Evolutionary conservation across 805 yeast genomes (phyloP).

Genomic region (Cyberlindnera misumaiensis): DNA sequence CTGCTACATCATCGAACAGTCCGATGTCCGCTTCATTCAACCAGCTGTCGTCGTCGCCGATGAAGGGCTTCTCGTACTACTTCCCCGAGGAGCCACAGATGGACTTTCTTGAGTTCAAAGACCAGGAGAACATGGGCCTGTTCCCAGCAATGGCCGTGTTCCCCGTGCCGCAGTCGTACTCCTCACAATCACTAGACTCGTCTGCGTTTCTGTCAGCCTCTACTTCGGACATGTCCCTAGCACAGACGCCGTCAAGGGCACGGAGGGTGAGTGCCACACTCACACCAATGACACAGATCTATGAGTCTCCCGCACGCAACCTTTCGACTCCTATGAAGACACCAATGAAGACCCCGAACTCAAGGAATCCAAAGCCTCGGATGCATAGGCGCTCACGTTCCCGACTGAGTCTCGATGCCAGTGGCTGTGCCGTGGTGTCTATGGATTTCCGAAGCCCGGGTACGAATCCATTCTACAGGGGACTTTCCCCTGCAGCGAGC

Average conservation of each 20-base stretch:
- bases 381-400: slow-evolving; percentile 36
- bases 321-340: not conserved
- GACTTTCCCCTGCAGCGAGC: slow-evolving; percentile 32
- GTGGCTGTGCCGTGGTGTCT: slow-evolving; percentile 19
- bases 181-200: slow-evolving; percentile 22
- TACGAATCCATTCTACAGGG: slow-evolving; percentile 42
- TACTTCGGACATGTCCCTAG: slow-evolving; percentile 20
- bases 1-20: no score
- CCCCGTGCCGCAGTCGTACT: slow-evolving; percentile 24
- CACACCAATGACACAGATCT: slow-evolving; percentile 14
- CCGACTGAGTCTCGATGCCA: slow-evolving; percentile 31
- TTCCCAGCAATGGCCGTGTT: slow-evolving; percentile 16
- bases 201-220: slow-evolving; percentile 26
- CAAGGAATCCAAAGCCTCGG: slow-evolving; percentile 12
- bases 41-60: slow-evolving; percentile 11
- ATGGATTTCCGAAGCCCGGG: slow-evolving; percentile 27
- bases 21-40: no score
- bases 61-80: slow-evolving; percentile 16
- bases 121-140: slow-evolving; percentile 8
- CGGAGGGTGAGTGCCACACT: slow-evolving; percentile 21
- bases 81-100: slow-evolving; percentile 2
- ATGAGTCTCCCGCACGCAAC: slow-evolving; percentile 9
- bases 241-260: slow-evolving; percentile 27
- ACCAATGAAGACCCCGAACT: not conserved
- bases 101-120: not conserved